Percentiles rank a stretch among this genome's conserved stretches.
These are phyloP conservation scores for Pyronema omphalodes DNA, from an alignment of 495 filamentous ascomycete species.

Conservation along the genomic window DNA sequence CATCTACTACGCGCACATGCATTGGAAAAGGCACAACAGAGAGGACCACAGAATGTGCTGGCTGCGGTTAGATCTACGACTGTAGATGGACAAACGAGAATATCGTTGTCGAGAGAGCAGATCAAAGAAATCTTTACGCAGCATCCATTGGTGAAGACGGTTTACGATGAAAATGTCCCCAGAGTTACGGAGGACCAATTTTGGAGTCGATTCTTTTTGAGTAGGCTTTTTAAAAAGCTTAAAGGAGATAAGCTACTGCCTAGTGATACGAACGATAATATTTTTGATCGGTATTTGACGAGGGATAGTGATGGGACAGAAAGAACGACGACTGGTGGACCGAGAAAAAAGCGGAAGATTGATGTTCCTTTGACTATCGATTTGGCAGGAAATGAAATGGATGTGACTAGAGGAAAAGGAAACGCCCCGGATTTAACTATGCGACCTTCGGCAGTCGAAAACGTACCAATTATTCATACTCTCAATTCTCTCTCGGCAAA, in stretches of 20 bases:
- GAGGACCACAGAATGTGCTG: slow-evolving; percentile 80
- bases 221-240: slow-evolving; percentile 73
- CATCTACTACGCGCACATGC: slow-evolving; percentile 76
- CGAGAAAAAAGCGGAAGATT: slow-evolving; percentile 16
- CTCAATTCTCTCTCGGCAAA: slow-evolving; percentile 79
- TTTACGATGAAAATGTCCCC: slow-evolving; percentile 87
- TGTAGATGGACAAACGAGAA: slow-evolving; percentile 54
- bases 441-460: slow-evolving; percentile 46
- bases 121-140: slow-evolving; percentile 83
- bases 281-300: slow-evolving; percentile 71
- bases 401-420: slow-evolving; percentile 56
- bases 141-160: slow-evolving; percentile 73
- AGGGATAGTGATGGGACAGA: slow-evolving; percentile 36
- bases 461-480: slow-evolving; percentile 62
- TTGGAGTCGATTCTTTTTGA: slow-evolving; percentile 84
- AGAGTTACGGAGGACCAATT: slow-evolving; percentile 62
- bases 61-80: slow-evolving; percentile 69
- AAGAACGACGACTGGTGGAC: slow-evolving; percentile 7
- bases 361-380: slow-evolving; percentile 77
- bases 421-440: slow-evolving; percentile 78
- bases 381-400: slow-evolving; percentile 81
- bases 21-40: slow-evolving; percentile 66
- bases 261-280: slow-evolving; percentile 47
- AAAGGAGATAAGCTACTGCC: slow-evolving; percentile 71
- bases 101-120: slow-evolving; percentile 81